These are phyloP conservation scores for Suillus alpinus DNA, from an alignment of 768 basidiomycete species.

Conservation along the genomic window DNA sequence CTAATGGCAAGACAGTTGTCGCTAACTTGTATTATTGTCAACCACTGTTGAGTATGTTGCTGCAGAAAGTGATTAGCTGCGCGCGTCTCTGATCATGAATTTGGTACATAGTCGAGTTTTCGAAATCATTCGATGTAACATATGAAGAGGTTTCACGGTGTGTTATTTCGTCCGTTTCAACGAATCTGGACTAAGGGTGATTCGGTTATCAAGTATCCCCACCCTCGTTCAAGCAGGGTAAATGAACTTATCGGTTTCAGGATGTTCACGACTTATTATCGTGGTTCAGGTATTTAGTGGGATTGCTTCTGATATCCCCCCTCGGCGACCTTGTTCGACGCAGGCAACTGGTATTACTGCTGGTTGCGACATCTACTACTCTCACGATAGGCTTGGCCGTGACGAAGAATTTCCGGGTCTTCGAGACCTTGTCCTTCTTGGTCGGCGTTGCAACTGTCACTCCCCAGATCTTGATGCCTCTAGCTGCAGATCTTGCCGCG, in stretches of 20 bases:
- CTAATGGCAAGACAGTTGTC: conserved; percentile 39
- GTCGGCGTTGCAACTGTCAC: conserved; percentile 71
- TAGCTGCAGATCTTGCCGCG: conserved; percentile 81
- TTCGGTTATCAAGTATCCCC: conserved; percentile 45
- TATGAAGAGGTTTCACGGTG: conserved; percentile 34
- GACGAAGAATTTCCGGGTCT: conserved; percentile 54
- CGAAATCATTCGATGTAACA: conserved; percentile 38
- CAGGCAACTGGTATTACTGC: conserved; percentile 61
- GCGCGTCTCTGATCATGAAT: neutral
- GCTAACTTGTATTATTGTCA: conserved; percentile 86
- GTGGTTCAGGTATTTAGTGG: conserved; percentile 58
- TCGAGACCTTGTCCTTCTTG: conserved; percentile 69
- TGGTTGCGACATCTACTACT: conserved; percentile 50
- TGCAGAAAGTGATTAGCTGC: neutral
- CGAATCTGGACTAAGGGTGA: conserved; percentile 9
- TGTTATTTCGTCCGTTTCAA: neutral
- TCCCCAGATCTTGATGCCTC: conserved; percentile 71
- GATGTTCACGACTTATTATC: conserved; percentile 1
- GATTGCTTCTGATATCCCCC: conserved; percentile 74
- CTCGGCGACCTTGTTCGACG: conserved; percentile 81
- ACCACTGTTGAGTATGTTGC: conserved; percentile 64
- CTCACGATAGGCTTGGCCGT: conserved; percentile 73
- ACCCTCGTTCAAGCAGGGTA: conserved; percentile 70
- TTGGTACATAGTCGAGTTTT: conserved; percentile 28
- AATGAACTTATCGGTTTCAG: conserved; percentile 5